Conservation (phyloP, 768 basidiomycete genomes). For the Trametopsis cervina region DNA sequence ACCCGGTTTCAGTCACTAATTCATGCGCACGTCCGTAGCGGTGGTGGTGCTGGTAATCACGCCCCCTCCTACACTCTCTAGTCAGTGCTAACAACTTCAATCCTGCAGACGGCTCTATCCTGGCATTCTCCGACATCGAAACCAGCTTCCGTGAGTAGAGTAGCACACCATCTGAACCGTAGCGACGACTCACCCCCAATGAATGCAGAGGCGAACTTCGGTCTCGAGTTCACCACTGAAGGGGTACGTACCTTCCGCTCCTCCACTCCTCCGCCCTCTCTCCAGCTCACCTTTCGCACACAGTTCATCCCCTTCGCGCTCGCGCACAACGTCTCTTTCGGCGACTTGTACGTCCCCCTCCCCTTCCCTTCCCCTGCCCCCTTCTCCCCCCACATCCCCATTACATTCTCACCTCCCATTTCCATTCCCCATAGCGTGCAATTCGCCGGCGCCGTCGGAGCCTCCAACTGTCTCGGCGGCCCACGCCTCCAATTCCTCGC, state of each 20-base stretch:
- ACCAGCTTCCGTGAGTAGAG: slow-evolving; percentile 7
- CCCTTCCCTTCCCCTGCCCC: too few species aligned
- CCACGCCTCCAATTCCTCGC: slow-evolving; percentile 31
- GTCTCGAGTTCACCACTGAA: slow-evolving; percentile 14
- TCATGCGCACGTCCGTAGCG: too few species aligned
- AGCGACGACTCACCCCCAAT: not conserved
- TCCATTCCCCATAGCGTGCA: too few species aligned
- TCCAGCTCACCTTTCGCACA: too few species aligned
- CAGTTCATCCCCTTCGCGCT: slow-evolving; percentile 9
- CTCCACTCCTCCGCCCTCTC: too few species aligned
- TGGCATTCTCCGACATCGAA: slow-evolving; percentile 18
- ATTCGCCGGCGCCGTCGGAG: slow-evolving; percentile 29
- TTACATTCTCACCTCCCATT: too few species aligned
- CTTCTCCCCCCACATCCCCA: too few species aligned
- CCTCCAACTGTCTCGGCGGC: slow-evolving; percentile 32
- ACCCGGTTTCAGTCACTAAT: too few species aligned
- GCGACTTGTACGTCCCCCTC: too few species aligned
- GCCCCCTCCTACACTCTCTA: too few species aligned
- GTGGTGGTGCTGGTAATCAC: slow-evolving; percentile 23
- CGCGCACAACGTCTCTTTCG: slow-evolving; percentile 6
- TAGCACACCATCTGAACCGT: not conserved
- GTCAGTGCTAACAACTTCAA: too few species aligned
- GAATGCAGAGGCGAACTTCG: slow-evolving; percentile 10
- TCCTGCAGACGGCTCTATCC: slow-evolving; percentile 24
- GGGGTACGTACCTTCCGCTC: not conserved